Base-by-base conservation (phyloP, 257 asterid genomes). In the Nicotiana benthamiana region DNA sequence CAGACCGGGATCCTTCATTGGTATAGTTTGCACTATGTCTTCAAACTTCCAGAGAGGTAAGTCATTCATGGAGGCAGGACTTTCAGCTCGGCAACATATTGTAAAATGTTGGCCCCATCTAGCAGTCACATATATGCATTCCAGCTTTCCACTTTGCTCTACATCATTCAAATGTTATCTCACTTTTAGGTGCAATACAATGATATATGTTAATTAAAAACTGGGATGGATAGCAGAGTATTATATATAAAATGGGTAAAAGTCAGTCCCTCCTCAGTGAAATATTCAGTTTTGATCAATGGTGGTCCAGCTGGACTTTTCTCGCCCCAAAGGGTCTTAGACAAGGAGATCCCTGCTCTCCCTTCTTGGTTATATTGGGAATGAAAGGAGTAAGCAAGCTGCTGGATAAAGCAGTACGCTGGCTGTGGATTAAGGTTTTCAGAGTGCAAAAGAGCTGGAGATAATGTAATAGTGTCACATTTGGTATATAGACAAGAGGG, bases 131-230 rank as follows among this genome's bases (percentile, higher is more conserved):
- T 91, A 92, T 78, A 92, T 91, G 87, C 99, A 96, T 82, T 96
- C 99, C 74, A 96, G 97, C 89, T 96, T 96, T 84, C 99, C 99
- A 75, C 98, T 96, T 83, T 89, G 97, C 83, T 92, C 99, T 96
- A 97, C 97, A 91, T 74, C 60, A 85, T 67, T 78, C 81, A 1
- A 70, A 83, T 63, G 66, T 22, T 78, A 65, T 83, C 80, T 85
- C 80, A 83, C 65, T 81, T 79, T 77, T 62, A 34, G 67, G 84
- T 20, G 67, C 63, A 79, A 18, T 46, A 36, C 9, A 51, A 27
- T 43, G 64, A 15, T 52, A 80, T 51, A 81, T 61, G 52, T 52
- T 9, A 17, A 77, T 75, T 51, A 79, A 81, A n/a, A 76, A 62
- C 34, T 24, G 34, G 40, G 79, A 28, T 43, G 15, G 22, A 46